Percentiles rank a stretch among this genome's conserved stretches.
Evolutionary conservation across 2,329 filamentous ascomycete genomes (phyloP).

Genomic region (Drechslera avenae): DNA sequence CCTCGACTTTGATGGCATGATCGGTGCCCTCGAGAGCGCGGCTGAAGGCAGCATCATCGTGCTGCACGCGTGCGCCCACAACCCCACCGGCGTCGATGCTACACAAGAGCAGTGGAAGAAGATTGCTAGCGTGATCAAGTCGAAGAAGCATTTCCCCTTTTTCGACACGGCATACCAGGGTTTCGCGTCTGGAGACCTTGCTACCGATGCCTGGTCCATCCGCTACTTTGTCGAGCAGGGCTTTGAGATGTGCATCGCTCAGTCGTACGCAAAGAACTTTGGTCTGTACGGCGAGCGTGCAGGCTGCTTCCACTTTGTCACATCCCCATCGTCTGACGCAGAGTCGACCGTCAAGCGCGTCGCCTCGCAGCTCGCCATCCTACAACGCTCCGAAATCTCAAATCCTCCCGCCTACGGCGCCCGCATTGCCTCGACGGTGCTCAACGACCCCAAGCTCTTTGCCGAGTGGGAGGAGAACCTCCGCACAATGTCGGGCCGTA

Average conservation of each 20-base stretch:
- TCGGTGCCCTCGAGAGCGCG: conserved; percentile 68
- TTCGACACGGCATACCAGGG: conserved; percentile 98
- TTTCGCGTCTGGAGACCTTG: conserved; percentile 89
- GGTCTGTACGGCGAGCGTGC: conserved; percentile 96
- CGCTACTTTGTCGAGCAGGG: conserved; percentile 93
- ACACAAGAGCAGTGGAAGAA: conserved; percentile 93
- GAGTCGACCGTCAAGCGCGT: conserved; percentile 66
- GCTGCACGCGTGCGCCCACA: conserved; percentile 95
- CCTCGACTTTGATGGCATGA: conserved; percentile 91
- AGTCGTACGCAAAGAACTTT: conserved; percentile 62
- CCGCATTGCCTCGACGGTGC: conserved; percentile 79
- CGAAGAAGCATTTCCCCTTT: conserved; percentile 91
- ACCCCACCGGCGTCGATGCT: conserved; percentile 95
- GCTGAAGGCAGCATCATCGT: conserved; percentile 83
- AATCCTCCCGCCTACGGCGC: conserved; percentile 96
- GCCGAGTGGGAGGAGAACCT: conserved; percentile 92
- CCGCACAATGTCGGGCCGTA: conserved; percentile 90
- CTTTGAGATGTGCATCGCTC: conserved; percentile 66
- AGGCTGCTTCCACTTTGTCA: conserved; percentile 93
- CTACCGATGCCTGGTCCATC: conserved; percentile 86
- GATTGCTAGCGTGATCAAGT: conserved; percentile 76
- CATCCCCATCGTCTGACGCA: conserved; percentile 71
- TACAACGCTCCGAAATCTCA: conserved; percentile 96
- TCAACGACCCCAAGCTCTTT: conserved; percentile 84
- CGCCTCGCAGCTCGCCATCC: conserved; percentile 85